Evolutionary conservation across 345 rosid species (phyloP), one percentile per base, ranked within the genome.

Genomic region (Rhodamnia rubescens): DNA sequence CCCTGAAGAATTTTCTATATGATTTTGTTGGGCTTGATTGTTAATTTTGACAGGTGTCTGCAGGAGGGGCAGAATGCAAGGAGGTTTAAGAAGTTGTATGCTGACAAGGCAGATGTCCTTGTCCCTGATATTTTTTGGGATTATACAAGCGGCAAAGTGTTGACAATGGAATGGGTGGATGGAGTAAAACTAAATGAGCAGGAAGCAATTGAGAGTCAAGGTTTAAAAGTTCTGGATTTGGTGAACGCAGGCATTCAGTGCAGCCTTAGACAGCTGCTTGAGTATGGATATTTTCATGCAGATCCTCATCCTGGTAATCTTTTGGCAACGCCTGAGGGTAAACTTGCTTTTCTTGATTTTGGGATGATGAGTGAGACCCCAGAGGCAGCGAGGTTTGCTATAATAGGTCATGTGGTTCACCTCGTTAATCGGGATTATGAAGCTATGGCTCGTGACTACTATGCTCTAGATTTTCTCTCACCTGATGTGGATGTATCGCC

Each of bases 331-430:
- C 99, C 98, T 47, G 98, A 95, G 82, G 99, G 99, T 21, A 97
- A 93, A 90, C 98, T 97, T 86, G 98, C 99, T 75, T 97, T 97
- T 93, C 93, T 97, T 75, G 99, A 97, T 88, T 97, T 95, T 89
- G 98, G 99, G 47, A 97, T 97, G 99, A 97, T 97, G 98, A 97
- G 99, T 87, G 98, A 97, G 90, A 95, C 99, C 85, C 99, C 99
- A 10, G 99, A 97, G 92, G 98, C 91, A 85, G 99, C 99, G 74
- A 95, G 99, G 90, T 91, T 86, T 90, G 98, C 99, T 22, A 97
- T 97, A 55, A 95, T 97, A 50, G 99, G 99, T 64, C 93, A 91
- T 82, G 93, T 91, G 14, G 93, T 91, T 87, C 99, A 97, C 92
- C 87, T 97, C 89, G 99, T 97, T 53, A 97, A 95, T 92, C 91